phyloP scores from a whole-genome alignment of 768 basidiomycete genomes.

The Pleurotus eryngii region DNA sequence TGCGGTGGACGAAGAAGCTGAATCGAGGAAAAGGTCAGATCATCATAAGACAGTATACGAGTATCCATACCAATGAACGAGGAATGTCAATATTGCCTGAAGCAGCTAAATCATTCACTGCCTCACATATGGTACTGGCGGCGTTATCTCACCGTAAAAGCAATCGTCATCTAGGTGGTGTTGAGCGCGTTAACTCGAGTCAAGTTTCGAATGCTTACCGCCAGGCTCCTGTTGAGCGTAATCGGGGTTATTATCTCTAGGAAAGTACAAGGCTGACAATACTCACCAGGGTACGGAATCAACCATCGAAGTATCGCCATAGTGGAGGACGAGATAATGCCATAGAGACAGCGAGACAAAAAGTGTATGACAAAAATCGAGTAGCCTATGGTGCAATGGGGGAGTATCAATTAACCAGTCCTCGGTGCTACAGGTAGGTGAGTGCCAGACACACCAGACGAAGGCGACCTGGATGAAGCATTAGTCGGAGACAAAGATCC shows the following conservation, averaged over 20 bases:
- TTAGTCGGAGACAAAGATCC: constrained; percentile 12
- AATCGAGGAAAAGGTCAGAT: not conserved
- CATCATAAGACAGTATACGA: not conserved
- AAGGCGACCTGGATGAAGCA: not conserved
- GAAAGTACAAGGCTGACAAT: not conserved
- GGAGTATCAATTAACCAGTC: too few species aligned
- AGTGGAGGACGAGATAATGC: constrained; percentile 41
- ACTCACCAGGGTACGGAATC: constrained; percentile 44
- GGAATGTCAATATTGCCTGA: constrained; percentile 13
- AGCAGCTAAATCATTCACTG: not conserved
- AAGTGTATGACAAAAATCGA: constrained; percentile 38
- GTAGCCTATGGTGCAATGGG: constrained; percentile 12
- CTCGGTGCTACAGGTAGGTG: too few species aligned
- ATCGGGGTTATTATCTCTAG: not conserved
- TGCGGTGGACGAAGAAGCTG: constrained; percentile 38
- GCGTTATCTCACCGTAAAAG: constrained; percentile 25
- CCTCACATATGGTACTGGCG: too few species aligned
- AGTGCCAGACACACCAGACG: not conserved
- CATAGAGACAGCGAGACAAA: constrained; percentile 39
- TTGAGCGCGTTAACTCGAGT: not conserved
- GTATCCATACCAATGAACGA: constrained; percentile 12
- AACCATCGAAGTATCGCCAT: constrained; percentile 33
- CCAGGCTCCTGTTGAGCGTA: constrained; percentile 28
- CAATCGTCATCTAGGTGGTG: constrained; percentile 30
- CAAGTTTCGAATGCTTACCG: constrained; percentile 24